Evolutionary conservation across 768 basidiomycete genomes (phyloP).

Genomic region (Nidularia pulvinata): DNA sequence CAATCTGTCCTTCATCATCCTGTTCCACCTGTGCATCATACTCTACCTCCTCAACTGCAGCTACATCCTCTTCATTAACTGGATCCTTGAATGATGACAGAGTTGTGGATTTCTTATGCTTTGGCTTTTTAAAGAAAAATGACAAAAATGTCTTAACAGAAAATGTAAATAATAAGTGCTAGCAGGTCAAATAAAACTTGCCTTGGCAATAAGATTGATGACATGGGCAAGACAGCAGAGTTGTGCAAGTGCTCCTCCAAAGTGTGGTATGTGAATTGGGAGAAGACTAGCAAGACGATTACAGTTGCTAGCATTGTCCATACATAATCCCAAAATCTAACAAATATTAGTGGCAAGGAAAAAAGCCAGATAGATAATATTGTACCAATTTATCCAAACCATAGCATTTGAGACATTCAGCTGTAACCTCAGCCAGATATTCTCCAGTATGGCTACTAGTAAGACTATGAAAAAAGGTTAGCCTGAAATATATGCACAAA

Average conservation of each 20-base stretch:
- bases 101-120: constrained; percentile 8
- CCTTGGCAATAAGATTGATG: constrained; percentile 9
- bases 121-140: constrained; percentile 19
- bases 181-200: constrained; percentile 2
- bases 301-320: constrained; percentile 26
- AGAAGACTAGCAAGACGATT: constrained; percentile 13
- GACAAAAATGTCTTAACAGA: constrained; percentile 13
- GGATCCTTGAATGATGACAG: not conserved
- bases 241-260: constrained; percentile 8
- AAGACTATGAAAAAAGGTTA: constrained; percentile 7
- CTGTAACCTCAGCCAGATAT: constrained; percentile 15
- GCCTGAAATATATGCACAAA: constrained; percentile 1
- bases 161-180: constrained; percentile 1
- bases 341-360: not conserved
- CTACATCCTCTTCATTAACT: constrained; percentile 7
- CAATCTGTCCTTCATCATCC: constrained; percentile 11
- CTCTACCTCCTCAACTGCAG: constrained; percentile 5
- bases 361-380: not conserved
- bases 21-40: constrained; percentile 1
- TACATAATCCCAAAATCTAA: constrained; percentile 16
- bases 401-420: constrained; percentile 14
- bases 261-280: constrained; percentile 12
- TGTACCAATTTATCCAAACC: constrained; percentile 14
- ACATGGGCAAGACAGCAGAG: constrained; percentile 16
- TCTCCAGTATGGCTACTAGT: constrained; percentile 16